Conservation (phyloP, 1,284 basidiomycete genomes). For the Phylloboletellus chloephorus region DNA sequence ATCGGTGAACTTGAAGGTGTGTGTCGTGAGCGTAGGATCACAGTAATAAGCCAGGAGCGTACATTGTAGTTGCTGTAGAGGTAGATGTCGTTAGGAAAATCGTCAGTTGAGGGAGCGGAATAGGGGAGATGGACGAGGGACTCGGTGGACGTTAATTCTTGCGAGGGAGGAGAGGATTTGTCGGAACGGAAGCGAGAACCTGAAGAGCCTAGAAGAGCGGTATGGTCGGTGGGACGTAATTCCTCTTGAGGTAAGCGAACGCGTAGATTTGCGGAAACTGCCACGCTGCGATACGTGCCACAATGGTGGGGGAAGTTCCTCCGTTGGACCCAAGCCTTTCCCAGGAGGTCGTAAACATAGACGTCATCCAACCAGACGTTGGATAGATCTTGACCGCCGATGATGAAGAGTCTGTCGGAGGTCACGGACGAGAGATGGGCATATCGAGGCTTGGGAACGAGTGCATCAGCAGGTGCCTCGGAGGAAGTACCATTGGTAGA, state of each 20-base stretch:
- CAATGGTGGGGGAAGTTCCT: slow-evolving; percentile 83
- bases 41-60: slow-evolving; percentile 29
- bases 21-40: slow-evolving; percentile 17
- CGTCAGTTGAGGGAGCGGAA: slow-evolving; percentile 63
- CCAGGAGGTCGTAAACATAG: slow-evolving; percentile 76
- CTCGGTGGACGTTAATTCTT: slow-evolving; percentile 52
- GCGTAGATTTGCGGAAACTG: slow-evolving; percentile 62
- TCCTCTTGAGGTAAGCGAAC: slow-evolving; percentile 69
- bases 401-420: slow-evolving; percentile 80
- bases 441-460: slow-evolving; percentile 76
- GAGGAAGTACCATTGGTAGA: slow-evolving; percentile 28
- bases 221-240: slow-evolving; percentile 35
- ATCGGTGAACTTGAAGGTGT: slow-evolving; percentile 70
- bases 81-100: slow-evolving; percentile 73
- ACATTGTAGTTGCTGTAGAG: slow-evolving; percentile 89
- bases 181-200: slow-evolving; percentile 55
- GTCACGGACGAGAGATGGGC: slow-evolving; percentile 87
- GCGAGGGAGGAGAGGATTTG: slow-evolving; percentile 32
- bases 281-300: slow-evolving; percentile 89
- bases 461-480: slow-evolving; percentile 36
- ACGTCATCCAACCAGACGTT: slow-evolving; percentile 92
- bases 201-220: slow-evolving; percentile 45
- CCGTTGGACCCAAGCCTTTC: slow-evolving; percentile 71
- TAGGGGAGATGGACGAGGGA: slow-evolving; percentile 69
- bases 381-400: slow-evolving; percentile 88